Conservation (phyloP, 257 asterid species). For the Plantago elongata region DNA sequence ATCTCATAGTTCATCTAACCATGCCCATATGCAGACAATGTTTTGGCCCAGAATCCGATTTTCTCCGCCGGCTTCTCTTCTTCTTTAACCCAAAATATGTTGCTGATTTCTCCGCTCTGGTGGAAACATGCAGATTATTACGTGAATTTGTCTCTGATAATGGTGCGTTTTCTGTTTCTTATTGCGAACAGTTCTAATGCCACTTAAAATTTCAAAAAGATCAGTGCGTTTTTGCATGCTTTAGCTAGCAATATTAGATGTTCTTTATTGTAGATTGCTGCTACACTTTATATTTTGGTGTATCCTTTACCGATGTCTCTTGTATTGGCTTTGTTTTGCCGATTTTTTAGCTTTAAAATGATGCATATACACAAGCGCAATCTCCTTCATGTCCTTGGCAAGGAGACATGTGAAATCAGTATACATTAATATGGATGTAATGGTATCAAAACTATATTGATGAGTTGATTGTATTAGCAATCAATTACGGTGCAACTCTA, state of each 20-base stretch:
- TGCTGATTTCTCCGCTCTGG: conserved; percentile 73
- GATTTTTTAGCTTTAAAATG: too few species aligned
- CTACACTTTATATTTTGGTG: not conserved
- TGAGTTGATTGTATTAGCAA: not conserved
- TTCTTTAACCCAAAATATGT: conserved; percentile 72
- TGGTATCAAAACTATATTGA: not conserved
- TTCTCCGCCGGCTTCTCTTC: conserved; percentile 71
- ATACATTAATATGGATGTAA: not conserved
- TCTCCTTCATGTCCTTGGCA: conserved; percentile 1
- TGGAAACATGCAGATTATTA: conserved; percentile 72
- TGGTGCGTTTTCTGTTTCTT: conserved; percentile 46
- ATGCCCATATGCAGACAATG: conserved; percentile 58
- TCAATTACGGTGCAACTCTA: not conserved
- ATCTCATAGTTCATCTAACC: conserved; percentile 20
- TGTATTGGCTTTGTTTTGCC: too few species aligned
- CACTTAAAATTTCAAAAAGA: not conserved
- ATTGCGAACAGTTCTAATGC: conserved; percentile 2
- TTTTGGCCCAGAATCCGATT: conserved; percentile 80
- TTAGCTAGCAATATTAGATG: conserved; percentile 6
- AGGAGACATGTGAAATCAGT: not conserved
- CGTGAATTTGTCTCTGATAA: conserved; percentile 51
- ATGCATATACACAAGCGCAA: too few species aligned
- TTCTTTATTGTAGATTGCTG: conserved; percentile 7
- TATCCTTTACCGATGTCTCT: not conserved
- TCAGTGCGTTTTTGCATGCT: not conserved